Base-by-base conservation (phyloP, 2,329 filamentous ascomycete genomes). In the Exophiala xenobiotica region DNA sequence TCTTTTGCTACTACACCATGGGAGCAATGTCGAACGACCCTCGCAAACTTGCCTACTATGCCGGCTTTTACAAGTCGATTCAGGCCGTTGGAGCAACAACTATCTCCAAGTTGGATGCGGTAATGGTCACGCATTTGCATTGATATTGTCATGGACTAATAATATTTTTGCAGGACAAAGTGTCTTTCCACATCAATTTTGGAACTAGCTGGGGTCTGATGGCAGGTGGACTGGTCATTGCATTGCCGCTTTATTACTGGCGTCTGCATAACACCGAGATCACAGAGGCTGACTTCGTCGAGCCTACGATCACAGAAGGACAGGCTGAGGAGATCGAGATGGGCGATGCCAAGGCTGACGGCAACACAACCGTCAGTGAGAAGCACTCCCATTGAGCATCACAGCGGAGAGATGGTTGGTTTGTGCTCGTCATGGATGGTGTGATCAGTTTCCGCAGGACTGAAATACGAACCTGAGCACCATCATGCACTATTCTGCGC, bases 1-100 rank as follows among this genome's bases (percentile, higher is more conserved):
- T 89, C 0, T 84, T 78, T 64, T 85, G 91, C 45, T 96, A 96
- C 77, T 96, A 90, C 90, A 78, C 87, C 75, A 96, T 97, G 87
- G 92, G 92, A 44, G 82, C 91, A 6, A 78, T 96, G 37, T 91
- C 88, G 66, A 97, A 97, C 80, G 95, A 92, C 58, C 83, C 88
- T 54, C 89, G 91, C 69, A 92, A 90, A 70, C 81, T 92, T 22
- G 91, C 92, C 73, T 96, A 96, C 76, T 87, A 92, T 65, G 87
- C 90, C 35, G 91, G 88, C 57, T 91, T 88, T 76, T 93, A 93
- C 80, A 93, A 93, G 74, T 86, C 86, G 44, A 88, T 95, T 58
- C 90, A 95, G 70, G 92, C 88, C n/a, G 88, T 87, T 19, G 90
- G 89, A 61, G 83, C 85, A 2, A 89, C 87, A 53, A 80, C 68